Conservation (phyloP, 1,284 basidiomycete species). For the Cutaneotrichosporon dermatis region DNA sequence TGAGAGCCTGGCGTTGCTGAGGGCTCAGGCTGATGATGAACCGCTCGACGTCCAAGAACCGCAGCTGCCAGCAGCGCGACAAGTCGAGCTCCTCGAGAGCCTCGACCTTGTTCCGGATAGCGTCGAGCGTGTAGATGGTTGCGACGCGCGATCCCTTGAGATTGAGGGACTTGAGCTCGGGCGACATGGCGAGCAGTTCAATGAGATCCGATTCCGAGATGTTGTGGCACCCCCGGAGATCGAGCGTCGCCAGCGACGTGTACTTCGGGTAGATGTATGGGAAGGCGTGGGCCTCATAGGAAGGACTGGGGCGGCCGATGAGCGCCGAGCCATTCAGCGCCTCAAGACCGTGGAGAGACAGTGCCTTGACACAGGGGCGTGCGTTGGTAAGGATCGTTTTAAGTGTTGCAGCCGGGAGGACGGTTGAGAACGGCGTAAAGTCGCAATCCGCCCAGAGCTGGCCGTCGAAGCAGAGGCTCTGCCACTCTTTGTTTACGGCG, state of each 20-base stretch:
- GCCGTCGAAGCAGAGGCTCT: constrained; percentile 72
- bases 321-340: constrained; percentile 51
- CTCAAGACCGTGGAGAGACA: constrained; percentile 66
- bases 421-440: constrained; percentile 58
- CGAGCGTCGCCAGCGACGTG: constrained; percentile 52
- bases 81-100: constrained; percentile 64
- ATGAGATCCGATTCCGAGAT: constrained; percentile 65
- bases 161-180: constrained; percentile 58
- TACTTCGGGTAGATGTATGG: constrained; percentile 3
- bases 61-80: constrained; percentile 65
- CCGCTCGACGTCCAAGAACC: constrained; percentile 56
- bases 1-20: constrained; percentile 17
- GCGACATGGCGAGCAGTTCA: constrained; percentile 65
- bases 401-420: constrained; percentile 37
- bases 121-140: constrained; percentile 3
- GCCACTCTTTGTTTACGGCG: constrained; percentile 74
- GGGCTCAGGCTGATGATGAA: constrained; percentile 40
- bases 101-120: constrained; percentile 54
- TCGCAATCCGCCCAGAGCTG: constrained; percentile 73
- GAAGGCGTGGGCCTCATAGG: background rate
- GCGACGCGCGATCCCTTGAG: constrained; percentile 59
- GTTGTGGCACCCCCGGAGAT: constrained; percentile 67
- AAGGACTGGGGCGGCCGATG: background rate
- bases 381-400: constrained; percentile 37
- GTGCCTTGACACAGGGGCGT: constrained; percentile 61